Evolutionary conservation across 1,284 basidiomycete genomes (phyloP).

Genomic region (Cryptococcus sp.): DNA sequence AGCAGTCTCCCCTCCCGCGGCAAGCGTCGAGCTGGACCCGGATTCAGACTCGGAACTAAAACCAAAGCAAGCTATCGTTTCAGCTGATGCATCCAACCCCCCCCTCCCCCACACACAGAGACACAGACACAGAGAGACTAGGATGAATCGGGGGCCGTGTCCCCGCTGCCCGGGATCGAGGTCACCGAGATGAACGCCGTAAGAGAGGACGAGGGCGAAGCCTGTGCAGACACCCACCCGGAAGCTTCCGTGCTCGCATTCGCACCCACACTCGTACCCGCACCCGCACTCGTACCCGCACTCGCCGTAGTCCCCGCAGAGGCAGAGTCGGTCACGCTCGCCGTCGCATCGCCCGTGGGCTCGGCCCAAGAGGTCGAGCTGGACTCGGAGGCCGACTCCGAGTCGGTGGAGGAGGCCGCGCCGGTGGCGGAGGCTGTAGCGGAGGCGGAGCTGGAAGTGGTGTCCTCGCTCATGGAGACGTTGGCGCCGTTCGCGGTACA

Average conservation of each 20-base stretch:
- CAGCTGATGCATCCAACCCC: too few species aligned
- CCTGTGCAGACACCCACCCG: too few species aligned
- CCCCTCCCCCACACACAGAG: too few species aligned
- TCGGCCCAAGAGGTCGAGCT: too few species aligned
- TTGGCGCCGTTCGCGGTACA: slow-evolving; percentile 11
- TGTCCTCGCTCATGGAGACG: slow-evolving; percentile 3
- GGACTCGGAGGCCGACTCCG: background rate
- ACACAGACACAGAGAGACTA: too few species aligned
- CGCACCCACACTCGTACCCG: background rate
- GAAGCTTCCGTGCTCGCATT: background rate
- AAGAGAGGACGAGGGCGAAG: too few species aligned
- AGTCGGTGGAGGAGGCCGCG: background rate
- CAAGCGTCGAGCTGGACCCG: background rate
- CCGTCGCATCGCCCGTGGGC: background rate
- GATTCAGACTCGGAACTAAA: background rate
- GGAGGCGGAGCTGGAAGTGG: slow-evolving; percentile 3
- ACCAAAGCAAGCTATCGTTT: background rate
- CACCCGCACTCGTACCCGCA: background rate
- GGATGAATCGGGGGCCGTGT: too few species aligned
- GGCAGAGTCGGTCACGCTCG: background rate
- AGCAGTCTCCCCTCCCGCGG: background rate
- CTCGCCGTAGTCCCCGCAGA: background rate
- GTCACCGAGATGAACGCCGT: background rate
- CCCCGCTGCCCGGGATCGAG: background rate
- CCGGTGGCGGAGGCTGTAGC: background rate